Evolutionary conservation across 495 filamentous ascomycete species (phyloP).

Genomic region (Daldinia concentrica): DNA sequence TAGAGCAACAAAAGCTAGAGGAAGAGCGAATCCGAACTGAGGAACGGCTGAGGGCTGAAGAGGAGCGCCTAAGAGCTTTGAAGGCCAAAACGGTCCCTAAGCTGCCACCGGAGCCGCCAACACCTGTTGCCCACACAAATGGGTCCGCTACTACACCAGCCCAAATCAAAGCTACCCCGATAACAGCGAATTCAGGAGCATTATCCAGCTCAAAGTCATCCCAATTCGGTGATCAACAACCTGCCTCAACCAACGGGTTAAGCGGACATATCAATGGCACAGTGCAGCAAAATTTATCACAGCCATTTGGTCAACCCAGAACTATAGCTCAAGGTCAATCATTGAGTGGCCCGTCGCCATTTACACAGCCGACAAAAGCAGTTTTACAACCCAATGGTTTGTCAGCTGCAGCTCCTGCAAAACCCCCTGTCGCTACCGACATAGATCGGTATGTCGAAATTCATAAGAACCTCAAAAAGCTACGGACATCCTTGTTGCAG

Average conservation of each 20-base stretch:
- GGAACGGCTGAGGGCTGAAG: slow-evolving; percentile 53
- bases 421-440: slow-evolving; percentile 31
- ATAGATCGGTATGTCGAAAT: slow-evolving; percentile 71
- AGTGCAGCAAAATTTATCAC: slow-evolving; percentile 22
- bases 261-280: slow-evolving; percentile 26
- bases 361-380: slow-evolving; percentile 9
- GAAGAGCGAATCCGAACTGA: slow-evolving; percentile 62
- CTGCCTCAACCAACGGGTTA: slow-evolving; percentile 23
- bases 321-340: slow-evolving; percentile 3
- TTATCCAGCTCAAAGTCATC: background rate
- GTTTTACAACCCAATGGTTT: slow-evolving; percentile 16
- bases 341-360: slow-evolving; percentile 7
- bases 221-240: slow-evolving; percentile 10
- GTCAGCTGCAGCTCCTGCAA: background rate
- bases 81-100: slow-evolving; percentile 56
- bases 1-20: slow-evolving; percentile 56
- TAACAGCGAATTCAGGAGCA: background rate
- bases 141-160: background rate
- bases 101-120: slow-evolving; percentile 50
- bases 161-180: slow-evolving; percentile 5
- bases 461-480: slow-evolving; percentile 75
- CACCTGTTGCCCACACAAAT: slow-evolving; percentile 13
- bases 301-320: background rate
- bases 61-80: slow-evolving; percentile 53
- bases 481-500: slow-evolving; percentile 67